Base-by-base conservation (phyloP, 257 asterid species). In the Phtheirospermum japonicum region DNA sequence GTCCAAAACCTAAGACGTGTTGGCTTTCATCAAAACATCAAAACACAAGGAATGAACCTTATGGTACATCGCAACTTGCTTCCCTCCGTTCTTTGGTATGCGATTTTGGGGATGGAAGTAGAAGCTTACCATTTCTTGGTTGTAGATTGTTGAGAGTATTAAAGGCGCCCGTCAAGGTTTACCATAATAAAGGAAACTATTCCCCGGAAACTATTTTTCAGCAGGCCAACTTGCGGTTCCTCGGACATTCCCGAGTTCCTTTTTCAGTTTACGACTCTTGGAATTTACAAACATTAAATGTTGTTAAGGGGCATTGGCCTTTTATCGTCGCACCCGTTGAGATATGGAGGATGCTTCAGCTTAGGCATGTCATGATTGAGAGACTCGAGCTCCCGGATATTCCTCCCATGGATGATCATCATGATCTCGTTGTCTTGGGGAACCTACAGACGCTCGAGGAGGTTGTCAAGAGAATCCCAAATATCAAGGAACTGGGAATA, bases 311-410 rank as follows among this genome's bases (percentile, higher is more conserved):
- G n/a, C n/a, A n/a, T n/a, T n/a, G n/a, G n/a, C n/a, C n/a, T n/a
- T n/a, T n/a, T n/a, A n/a, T n/a, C n/a, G n/a, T n/a, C n/a, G n/a
- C n/a, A n/a, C n/a, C n/a, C n/a, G n/a, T 9, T 3, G 19, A 5
- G 18, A 45, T 45, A 4, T 45, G 52, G 52, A 45, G n/a, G 9
- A n/a, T 45, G 52, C 52, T 18, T 45, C 52, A 45, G n/a, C 52
- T 45, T 45, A 45, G 52, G 52, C 52, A 45, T 16, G 52, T 45
- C 52, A 3, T 12, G 52, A 3, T 4, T 16, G 7, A 45, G 1
- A n/a, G n/a, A n/a, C n/a, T n/a, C n/a, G n/a, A n/a, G n/a, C n/a
- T n/a, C n/a, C n/a, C n/a, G n/a, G n/a, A n/a, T 1, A 13, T 4
- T 9, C n/a, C 45, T 2, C 2, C 43, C 5, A n/a, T n/a, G 18